A percentile compares a stretch with the other conserved stretches of the same genome.
Conservation (phyloP, 2,329 filamentous ascomycete species). For the Neonectria faginata region DNA sequence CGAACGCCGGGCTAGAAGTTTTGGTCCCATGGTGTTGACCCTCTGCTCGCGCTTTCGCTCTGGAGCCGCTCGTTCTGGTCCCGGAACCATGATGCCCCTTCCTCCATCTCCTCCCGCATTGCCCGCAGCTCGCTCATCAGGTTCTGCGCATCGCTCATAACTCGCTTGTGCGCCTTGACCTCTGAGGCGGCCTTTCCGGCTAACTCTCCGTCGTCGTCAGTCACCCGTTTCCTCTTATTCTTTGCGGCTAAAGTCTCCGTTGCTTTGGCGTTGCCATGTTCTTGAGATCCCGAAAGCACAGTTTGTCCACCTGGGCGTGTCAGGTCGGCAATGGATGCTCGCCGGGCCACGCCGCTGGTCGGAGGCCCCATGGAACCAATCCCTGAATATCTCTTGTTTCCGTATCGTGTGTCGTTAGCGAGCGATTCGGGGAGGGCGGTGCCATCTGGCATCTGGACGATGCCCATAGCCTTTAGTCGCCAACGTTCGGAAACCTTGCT, state of each 20-base stretch:
- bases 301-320: conserved; percentile 32
- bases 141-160: conserved; percentile 57
- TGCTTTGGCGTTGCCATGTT: conserved; percentile 18
- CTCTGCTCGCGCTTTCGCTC: conserved; percentile 51
- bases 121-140: conserved; percentile 56
- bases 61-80: conserved; percentile 59
- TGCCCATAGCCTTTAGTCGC: conserved; percentile 62
- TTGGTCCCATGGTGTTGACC: conserved; percentile 52
- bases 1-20: conserved; percentile 40
- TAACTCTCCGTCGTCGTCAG: conserved; percentile 43
- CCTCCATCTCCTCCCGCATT: conserved; percentile 59
- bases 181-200: conserved; percentile 30
- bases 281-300: conserved; percentile 42
- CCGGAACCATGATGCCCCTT: conserved; percentile 60
- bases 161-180: conserved; percentile 51
- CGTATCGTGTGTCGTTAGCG: conserved; percentile 58
- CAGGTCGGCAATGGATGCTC: conserved; percentile 43
- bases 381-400: conserved; percentile 55
- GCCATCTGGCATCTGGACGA: conserved; percentile 66
- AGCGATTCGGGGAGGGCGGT: conserved; percentile 65
- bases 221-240: conserved; percentile 50
- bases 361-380: conserved; percentile 48
- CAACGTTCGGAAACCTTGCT: conserved; percentile 59
- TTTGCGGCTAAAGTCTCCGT: conserved; percentile 34
- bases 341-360: conserved; percentile 30